A percentile compares a stretch with the other conserved stretches of the same genome.
Evolutionary conservation across 768 basidiomycete species (phyloP).

Genomic region (Auricularia cornea): DNA sequence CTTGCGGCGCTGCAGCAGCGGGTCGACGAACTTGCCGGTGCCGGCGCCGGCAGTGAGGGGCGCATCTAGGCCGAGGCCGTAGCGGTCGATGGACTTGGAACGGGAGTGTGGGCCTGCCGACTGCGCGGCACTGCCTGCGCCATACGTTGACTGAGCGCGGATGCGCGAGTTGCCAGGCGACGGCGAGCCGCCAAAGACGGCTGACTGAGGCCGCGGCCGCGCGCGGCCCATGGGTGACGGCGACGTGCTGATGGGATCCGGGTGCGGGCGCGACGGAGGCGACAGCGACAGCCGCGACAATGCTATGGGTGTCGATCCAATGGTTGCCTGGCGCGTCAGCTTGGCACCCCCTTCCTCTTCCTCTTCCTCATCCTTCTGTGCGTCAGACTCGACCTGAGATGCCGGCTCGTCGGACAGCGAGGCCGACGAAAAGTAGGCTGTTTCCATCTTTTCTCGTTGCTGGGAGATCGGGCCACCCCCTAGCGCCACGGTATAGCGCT

Average conservation of each 20-base stretch:
- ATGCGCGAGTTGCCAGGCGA: slow-evolving; percentile 9
- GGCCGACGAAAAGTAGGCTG: slow-evolving; percentile 23
- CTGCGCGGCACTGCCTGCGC: slow-evolving; percentile 2
- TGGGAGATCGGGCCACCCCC: slow-evolving; percentile 35
- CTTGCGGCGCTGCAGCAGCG: slow-evolving; percentile 60
- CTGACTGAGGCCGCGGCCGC: neutral
- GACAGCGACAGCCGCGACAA: slow-evolving; percentile 13
- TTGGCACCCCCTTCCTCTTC: slow-evolving; percentile 23
- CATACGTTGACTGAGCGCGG: slow-evolving; percentile 11
- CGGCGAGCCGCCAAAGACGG: slow-evolving; percentile 5
- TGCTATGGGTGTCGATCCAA: slow-evolving; percentile 14
- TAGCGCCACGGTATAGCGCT: slow-evolving; percentile 80
- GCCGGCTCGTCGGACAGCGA: slow-evolving; percentile 11
- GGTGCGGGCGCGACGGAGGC: slow-evolving; percentile 9
- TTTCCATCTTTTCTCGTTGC: slow-evolving; percentile 34
- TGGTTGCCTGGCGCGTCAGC: slow-evolving; percentile 10
- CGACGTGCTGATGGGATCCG: slow-evolving; percentile 2
- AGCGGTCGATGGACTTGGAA: slow-evolving; percentile 32
- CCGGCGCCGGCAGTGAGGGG: slow-evolving; percentile 20
- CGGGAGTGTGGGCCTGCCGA: slow-evolving; percentile 11
- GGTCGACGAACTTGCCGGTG: slow-evolving; percentile 62
- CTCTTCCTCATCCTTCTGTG: slow-evolving; percentile 22
- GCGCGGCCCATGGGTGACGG: slow-evolving; percentile 1
- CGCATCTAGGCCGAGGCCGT: slow-evolving; percentile 12
- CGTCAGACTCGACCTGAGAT: slow-evolving; percentile 13